A percentile compares a stretch with the other conserved stretches of the same genome.
Conservation (phyloP, 257 asterid species). For the Solanum corneliomulleri region DNA sequence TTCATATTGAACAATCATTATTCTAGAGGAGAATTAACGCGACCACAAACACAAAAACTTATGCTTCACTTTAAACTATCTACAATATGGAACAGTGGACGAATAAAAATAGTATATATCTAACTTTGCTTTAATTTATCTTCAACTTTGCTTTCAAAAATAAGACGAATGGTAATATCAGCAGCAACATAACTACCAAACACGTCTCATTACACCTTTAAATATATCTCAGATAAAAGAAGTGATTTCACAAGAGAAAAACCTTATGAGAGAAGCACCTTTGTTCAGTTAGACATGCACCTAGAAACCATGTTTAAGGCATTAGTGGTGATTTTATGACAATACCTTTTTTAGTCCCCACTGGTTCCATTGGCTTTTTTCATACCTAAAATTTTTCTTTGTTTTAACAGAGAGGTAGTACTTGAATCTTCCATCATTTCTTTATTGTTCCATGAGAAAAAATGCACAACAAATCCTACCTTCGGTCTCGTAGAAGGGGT, state of each 20-base stretch:
- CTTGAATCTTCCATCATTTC: background rate
- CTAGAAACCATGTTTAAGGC: background rate
- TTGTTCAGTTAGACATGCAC: background rate
- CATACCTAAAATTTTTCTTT: background rate
- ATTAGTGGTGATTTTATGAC: background rate
- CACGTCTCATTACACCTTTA: background rate
- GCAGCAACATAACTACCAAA: background rate
- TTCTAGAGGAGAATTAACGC: constrained; percentile 48
- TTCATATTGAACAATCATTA: constrained; percentile 64
- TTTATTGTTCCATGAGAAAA: background rate
- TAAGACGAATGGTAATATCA: background rate
- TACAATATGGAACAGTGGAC: background rate
- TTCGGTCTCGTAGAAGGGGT: constrained; percentile 17
- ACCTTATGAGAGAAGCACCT: background rate
- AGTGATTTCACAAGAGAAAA: background rate
- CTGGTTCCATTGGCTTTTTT: background rate
- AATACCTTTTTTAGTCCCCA: background rate
- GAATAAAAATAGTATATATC: background rate
- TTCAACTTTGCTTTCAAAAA: background rate
- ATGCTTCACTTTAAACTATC: constrained; percentile 24
- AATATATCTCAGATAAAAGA: background rate
- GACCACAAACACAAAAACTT: constrained; percentile 32
- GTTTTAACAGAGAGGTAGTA: background rate
- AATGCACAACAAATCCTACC: background rate
- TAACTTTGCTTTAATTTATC: background rate